Conservation (phyloP, 768 basidiomycete species). For the Boletus sp. region DNA sequence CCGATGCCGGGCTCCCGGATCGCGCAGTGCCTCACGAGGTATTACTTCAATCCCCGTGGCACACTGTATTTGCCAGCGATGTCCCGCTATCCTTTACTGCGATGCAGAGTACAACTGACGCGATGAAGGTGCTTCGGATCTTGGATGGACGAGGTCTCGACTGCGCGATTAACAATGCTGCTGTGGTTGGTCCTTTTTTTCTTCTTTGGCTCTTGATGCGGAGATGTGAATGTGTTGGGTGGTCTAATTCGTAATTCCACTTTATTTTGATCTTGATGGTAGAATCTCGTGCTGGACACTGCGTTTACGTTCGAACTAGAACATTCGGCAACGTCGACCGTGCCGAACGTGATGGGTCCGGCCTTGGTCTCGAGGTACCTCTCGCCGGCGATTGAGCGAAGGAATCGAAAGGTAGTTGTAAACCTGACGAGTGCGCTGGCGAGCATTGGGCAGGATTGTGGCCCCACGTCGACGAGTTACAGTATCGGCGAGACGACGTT, state of each 20-base stretch:
- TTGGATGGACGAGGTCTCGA: conserved; percentile 31
- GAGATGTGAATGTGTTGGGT: background rate
- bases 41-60: background rate
- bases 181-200: conserved; percentile 25
- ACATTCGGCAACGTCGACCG: conserved; percentile 16
- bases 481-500: conserved; percentile 2
- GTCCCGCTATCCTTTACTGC: background rate
- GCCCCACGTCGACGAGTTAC: background rate
- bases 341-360: conserved; percentile 31
- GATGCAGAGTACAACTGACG: too few species aligned
- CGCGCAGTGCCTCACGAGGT: too few species aligned
- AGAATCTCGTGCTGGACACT: conserved; percentile 22
- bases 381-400: conserved; percentile 30
- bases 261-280: background rate
- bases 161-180: conserved; percentile 37
- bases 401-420: conserved; percentile 29
- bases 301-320: conserved; percentile 21
- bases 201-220: background rate
- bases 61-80: background rate
- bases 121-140: conserved; percentile 16
- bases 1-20: too few species aligned
- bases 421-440: conserved; percentile 31
- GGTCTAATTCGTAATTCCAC: background rate
- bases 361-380: conserved; percentile 23
- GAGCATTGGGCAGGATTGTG: conserved; percentile 21